phyloP scores from a whole-genome alignment of 805 yeast species.

The Grigorovia yakushimaensis region DNA sequence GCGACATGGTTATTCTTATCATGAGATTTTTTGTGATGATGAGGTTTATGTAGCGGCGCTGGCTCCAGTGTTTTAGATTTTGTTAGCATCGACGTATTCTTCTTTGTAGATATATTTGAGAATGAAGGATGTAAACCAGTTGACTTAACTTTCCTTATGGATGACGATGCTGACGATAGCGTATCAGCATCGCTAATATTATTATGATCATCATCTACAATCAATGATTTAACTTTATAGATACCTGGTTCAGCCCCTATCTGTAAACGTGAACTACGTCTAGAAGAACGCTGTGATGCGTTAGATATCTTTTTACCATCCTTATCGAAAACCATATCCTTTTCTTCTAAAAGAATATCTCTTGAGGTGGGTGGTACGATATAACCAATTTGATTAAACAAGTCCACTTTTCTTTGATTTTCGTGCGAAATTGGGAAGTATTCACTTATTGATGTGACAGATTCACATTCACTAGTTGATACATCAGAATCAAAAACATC shows the following conservation, averaged over 20 bases:
- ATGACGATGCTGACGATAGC: constrained; percentile 1
- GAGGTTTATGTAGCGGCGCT: background rate
- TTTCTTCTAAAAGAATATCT: constrained; percentile 6
- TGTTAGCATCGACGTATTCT: background rate
- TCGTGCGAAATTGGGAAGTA: constrained; percentile 24
- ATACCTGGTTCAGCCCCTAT: constrained; percentile 15
- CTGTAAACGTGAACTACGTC: constrained; percentile 23
- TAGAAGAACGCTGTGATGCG: constrained; percentile 11
- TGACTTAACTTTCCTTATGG: constrained; percentile 18
- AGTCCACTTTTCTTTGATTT: constrained; percentile 16
- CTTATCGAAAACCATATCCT: constrained; percentile 5
- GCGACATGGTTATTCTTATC: background rate
- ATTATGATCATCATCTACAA: constrained; percentile 10
- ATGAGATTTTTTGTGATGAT: background rate
- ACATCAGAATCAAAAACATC: constrained; percentile 1
- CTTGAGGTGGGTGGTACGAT: constrained; percentile 21
- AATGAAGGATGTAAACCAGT: constrained; percentile 4
- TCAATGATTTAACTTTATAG: constrained; percentile 26
- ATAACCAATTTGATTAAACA: constrained; percentile 24
- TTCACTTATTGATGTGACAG: constrained; percentile 17
- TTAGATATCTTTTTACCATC: constrained; percentile 11
- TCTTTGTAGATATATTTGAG: constrained; percentile 5
- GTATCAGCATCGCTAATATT: constrained; percentile 4
- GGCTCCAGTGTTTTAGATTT: constrained; percentile 3
- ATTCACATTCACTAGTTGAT: constrained; percentile 6